These are phyloP conservation scores for Whalleya microplaca DNA, from an alignment of 2,329 filamentous ascomycete genomes.

Conservation along the genomic window DNA sequence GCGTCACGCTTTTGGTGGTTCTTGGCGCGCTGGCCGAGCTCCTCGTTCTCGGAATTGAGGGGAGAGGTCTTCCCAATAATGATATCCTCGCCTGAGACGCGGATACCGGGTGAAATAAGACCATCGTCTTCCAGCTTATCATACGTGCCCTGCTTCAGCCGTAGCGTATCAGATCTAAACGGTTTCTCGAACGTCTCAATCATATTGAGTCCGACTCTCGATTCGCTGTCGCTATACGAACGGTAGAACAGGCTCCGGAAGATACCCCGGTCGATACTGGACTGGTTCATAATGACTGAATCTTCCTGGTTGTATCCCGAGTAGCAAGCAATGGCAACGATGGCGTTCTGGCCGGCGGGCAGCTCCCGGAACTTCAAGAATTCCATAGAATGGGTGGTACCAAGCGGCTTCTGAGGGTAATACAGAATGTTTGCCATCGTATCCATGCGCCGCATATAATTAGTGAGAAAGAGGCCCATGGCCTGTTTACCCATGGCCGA, in stretches of 20 bases:
- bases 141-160: constrained; percentile 92
- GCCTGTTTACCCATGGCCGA: constrained; percentile 99
- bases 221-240: constrained; percentile 95
- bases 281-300: constrained; percentile 99
- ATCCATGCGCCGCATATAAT: constrained; percentile 96
- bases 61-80: constrained; percentile 99
- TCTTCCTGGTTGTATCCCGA: constrained; percentile 99
- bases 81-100: constrained; percentile 96
- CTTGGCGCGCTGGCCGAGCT: constrained; percentile 89
- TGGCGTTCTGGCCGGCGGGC: constrained; percentile 95
- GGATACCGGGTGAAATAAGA: constrained; percentile 89
- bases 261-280: constrained; percentile 94
- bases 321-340: constrained; percentile 96
- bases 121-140: constrained; percentile 98
- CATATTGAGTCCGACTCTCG: constrained; percentile 90
- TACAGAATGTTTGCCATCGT: constrained; percentile 99
- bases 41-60: constrained; percentile 88
- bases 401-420: constrained; percentile 96
- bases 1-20: constrained; percentile 93
- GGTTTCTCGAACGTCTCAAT: constrained; percentile 97
- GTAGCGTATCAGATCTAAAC: constrained; percentile 82
- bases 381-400: constrained; percentile 97
- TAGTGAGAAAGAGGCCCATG: constrained; percentile 98
- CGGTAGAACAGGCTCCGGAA: constrained; percentile 99
- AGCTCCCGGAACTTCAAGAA: constrained; percentile 97